Conservation (phyloP, 345 rosid species). For the Anacardium occidentale region DNA sequence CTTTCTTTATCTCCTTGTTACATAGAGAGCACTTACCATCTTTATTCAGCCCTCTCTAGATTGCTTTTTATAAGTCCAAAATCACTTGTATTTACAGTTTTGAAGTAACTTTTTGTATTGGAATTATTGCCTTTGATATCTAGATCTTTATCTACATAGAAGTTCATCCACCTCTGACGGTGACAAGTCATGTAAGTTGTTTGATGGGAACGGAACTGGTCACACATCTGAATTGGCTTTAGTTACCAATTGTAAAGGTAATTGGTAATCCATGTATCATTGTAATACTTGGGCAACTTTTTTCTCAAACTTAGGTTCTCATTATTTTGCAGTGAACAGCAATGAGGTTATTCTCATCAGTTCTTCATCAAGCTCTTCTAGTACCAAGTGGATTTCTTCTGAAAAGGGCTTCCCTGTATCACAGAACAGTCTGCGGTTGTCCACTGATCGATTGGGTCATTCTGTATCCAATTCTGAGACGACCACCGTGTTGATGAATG, state of each 20-base stretch:
- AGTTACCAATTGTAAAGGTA: slow-evolving; percentile 50
- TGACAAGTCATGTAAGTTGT: slow-evolving; percentile 30
- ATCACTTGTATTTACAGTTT: not conserved
- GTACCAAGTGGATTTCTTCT: slow-evolving; percentile 34
- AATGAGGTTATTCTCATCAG: slow-evolving; percentile 44
- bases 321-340: slow-evolving; percentile 44
- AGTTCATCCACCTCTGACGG: slow-evolving; percentile 27
- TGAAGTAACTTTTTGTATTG: slow-evolving; percentile 11
- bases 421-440: slow-evolving; percentile 39
- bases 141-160: slow-evolving; percentile 53
- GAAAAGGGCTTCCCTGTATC: slow-evolving; percentile 42
- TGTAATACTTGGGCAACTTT: slow-evolving; percentile 13
- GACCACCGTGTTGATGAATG: slow-evolving; percentile 39
- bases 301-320: slow-evolving; percentile 12
- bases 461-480: slow-evolving; percentile 52
- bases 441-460: slow-evolving; percentile 39
- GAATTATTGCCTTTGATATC: slow-evolving; percentile 25
- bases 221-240: slow-evolving; percentile 40
- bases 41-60: not conserved
- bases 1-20: not conserved
- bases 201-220: slow-evolving; percentile 37
- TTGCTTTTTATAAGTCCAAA: not conserved
- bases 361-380: slow-evolving; percentile 41
- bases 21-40: not conserved
- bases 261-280: slow-evolving; percentile 15